Conservation (phyloP, 1,284 basidiomycete genomes). For the Sporisorium scitamineum region DNA sequence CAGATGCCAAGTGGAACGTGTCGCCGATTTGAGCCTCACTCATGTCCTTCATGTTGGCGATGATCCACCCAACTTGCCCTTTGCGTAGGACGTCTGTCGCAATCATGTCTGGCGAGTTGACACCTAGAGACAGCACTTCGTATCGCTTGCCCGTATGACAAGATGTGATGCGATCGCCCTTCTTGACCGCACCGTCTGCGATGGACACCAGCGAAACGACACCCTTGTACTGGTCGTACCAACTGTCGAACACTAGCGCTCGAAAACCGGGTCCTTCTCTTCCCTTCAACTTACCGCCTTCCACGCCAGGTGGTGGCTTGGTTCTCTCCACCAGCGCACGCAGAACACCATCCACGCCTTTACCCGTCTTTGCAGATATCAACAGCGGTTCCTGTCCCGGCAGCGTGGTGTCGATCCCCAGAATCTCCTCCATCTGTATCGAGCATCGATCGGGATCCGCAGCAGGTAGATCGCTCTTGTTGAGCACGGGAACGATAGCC, state of each 20-base stretch:
- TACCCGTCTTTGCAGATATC: slow-evolving; percentile 88
- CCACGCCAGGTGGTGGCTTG: slow-evolving; percentile 64
- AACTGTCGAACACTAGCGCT: slow-evolving; percentile 89
- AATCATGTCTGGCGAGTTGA: slow-evolving; percentile 80
- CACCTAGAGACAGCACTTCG: slow-evolving; percentile 89
- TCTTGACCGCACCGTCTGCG: slow-evolving; percentile 73
- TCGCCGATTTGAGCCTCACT: slow-evolving; percentile 96
- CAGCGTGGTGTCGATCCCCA: slow-evolving; percentile 74
- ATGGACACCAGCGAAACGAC: slow-evolving; percentile 92
- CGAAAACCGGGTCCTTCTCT: slow-evolving; percentile 71
- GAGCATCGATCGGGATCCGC: slow-evolving; percentile 51
- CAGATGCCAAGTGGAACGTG: slow-evolving; percentile 84
- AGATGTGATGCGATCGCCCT: slow-evolving; percentile 78
- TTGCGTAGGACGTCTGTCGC: slow-evolving; percentile 75
- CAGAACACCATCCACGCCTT: slow-evolving; percentile 81
- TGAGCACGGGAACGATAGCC: slow-evolving; percentile 89
- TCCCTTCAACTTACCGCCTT: slow-evolving; percentile 44
- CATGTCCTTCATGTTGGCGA: slow-evolving; percentile 97
- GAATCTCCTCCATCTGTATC: slow-evolving; percentile 57
- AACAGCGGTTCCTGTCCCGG: slow-evolving; percentile 55
- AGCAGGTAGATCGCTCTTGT: slow-evolving; percentile 77
- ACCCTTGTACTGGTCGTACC: slow-evolving; percentile 95
- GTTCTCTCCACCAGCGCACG: slow-evolving; percentile 81
- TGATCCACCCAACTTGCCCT: slow-evolving; percentile 83
- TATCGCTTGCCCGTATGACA: slow-evolving; percentile 89